Evolutionary conservation across 2,329 filamentous ascomycete genomes (phyloP).

Genomic region (Grosmannia penicillata): DNA sequence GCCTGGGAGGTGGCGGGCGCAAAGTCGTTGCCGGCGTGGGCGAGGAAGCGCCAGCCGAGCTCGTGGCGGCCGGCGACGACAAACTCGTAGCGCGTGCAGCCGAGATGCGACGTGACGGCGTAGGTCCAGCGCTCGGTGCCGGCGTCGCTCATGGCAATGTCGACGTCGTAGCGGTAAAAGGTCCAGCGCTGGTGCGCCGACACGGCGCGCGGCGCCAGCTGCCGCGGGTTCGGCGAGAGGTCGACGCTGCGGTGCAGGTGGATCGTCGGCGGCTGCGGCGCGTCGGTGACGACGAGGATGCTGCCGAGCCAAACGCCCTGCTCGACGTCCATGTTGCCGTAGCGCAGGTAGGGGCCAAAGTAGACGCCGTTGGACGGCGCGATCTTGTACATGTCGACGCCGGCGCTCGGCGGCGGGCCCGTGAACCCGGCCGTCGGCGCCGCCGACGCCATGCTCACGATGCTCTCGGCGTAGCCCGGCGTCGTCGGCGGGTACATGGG

Average conservation of each 20-base stretch:
- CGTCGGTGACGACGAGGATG: constrained; percentile 84
- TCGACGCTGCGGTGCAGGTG: constrained; percentile 86
- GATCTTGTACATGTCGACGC: constrained; percentile 88
- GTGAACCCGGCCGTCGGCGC: constrained; percentile 72
- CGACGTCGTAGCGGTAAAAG: constrained; percentile 89
- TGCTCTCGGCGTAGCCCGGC: constrained; percentile 72
- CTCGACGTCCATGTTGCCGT: constrained; percentile 94
- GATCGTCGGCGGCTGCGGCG: constrained; percentile 84
- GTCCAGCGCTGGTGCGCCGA: constrained; percentile 85
- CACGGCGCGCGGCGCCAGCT: constrained; percentile 69
- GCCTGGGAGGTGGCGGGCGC: constrained; percentile 73
- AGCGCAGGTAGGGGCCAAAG: constrained; percentile 90
- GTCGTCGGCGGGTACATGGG: constrained; percentile 73
- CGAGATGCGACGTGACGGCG: constrained; percentile 89
- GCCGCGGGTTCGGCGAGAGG: constrained; percentile 80
- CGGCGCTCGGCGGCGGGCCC: constrained; percentile 74
- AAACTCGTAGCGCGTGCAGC: constrained; percentile 97
- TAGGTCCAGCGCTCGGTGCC: constrained; percentile 87
- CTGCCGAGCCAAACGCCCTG: constrained; percentile 83
- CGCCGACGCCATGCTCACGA: constrained; percentile 66
- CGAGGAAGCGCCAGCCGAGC: constrained; percentile 88
- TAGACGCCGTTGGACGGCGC: constrained; percentile 92
- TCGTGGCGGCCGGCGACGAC: constrained; percentile 82
- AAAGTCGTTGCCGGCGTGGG: constrained; percentile 94
- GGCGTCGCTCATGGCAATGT: constrained; percentile 76